Conservation (phyloP, 306 rosid genomes). For the Sesbania bispinosa region DNA sequence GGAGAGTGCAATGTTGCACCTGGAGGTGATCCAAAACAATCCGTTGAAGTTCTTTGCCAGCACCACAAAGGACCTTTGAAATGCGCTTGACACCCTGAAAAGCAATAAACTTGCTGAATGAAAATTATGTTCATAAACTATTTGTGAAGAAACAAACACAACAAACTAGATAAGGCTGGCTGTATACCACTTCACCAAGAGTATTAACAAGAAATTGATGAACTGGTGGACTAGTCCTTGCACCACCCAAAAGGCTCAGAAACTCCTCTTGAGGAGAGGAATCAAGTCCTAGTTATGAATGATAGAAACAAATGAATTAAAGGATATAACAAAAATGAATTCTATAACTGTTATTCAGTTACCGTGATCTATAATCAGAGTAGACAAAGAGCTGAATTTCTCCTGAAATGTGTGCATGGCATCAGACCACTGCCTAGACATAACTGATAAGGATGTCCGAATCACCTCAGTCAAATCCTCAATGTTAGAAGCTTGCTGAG, state of each 20-base stretch:
- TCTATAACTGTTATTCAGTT: constrained; percentile 24
- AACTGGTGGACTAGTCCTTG: constrained; percentile 90
- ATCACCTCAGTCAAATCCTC: constrained; percentile 88
- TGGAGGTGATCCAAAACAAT: constrained; percentile 88
- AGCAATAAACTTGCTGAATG: constrained; percentile 34
- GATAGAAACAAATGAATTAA: constrained; percentile 23
- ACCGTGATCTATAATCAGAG: constrained; percentile 77
- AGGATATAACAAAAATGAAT: constrained; percentile 12
- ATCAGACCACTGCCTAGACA: constrained; percentile 97
- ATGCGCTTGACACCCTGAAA: constrained; percentile 85
- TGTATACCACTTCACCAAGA: constrained; percentile 85
- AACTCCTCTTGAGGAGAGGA: constrained; percentile 92
- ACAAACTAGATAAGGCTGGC: constrained; percentile 8
- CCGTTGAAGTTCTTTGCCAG: constrained; percentile 94
- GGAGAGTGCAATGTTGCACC: constrained; percentile 52
- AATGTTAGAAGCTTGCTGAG: constrained; percentile 95
- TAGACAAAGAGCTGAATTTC: constrained; percentile 79
- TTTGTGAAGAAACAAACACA: constrained; percentile 19
- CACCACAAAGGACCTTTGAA: constrained; percentile 78
- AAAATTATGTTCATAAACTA: constrained; percentile 20
- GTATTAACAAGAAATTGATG: constrained; percentile 91
- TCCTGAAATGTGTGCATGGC: constrained; percentile 82
- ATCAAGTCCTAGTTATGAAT: constrained; percentile 60
- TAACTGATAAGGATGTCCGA: constrained; percentile 74
- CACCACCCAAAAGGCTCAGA: constrained; percentile 93